These are phyloP conservation scores for Dryadomyces quercus-mongolicae DNA, from an alignment of 2,329 filamentous ascomycete species.

Conservation along the genomic window DNA sequence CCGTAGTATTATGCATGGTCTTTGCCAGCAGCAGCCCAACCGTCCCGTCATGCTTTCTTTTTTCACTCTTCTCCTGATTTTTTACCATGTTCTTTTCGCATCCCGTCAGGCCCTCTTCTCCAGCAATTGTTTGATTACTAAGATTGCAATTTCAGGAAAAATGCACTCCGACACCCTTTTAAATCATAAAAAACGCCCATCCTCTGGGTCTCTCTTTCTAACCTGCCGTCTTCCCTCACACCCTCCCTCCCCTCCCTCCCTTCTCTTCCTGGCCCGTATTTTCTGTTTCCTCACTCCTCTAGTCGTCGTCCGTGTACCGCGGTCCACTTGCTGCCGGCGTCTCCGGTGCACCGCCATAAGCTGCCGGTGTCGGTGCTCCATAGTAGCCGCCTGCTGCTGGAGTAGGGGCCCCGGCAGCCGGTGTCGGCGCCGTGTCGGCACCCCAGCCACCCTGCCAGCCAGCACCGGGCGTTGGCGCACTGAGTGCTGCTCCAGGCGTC, in stretches of 20 bases:
- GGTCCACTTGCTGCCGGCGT: conserved; percentile 50
- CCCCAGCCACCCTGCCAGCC: conserved; percentile 49
- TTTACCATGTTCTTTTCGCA: too few species aligned
- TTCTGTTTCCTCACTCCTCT: background rate
- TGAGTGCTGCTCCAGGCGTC: conserved; percentile 41
- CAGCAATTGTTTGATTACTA: too few species aligned
- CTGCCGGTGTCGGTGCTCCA: conserved; percentile 53
- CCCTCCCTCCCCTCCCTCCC: background rate
- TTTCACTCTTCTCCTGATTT: too few species aligned
- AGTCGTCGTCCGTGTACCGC: conserved; percentile 35
- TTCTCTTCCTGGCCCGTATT: too few species aligned
- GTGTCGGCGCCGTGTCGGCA: conserved; percentile 53
- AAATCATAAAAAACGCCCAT: too few species aligned
- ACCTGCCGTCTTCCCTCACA: background rate
- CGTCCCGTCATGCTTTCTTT: too few species aligned
- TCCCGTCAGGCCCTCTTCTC: too few species aligned
- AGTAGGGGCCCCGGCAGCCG: conserved; percentile 53
- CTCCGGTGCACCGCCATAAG: conserved; percentile 42
- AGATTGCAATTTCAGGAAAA: too few species aligned
- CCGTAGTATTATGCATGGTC: too few species aligned
- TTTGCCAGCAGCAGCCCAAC: too few species aligned
- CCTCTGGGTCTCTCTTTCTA: too few species aligned
- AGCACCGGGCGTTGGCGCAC: conserved; percentile 58
- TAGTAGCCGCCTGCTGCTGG: conserved; percentile 51
- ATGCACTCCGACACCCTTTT: too few species aligned